Base-by-base conservation (phyloP, 768 basidiomycete genomes). In the Russula abietina region DNA sequence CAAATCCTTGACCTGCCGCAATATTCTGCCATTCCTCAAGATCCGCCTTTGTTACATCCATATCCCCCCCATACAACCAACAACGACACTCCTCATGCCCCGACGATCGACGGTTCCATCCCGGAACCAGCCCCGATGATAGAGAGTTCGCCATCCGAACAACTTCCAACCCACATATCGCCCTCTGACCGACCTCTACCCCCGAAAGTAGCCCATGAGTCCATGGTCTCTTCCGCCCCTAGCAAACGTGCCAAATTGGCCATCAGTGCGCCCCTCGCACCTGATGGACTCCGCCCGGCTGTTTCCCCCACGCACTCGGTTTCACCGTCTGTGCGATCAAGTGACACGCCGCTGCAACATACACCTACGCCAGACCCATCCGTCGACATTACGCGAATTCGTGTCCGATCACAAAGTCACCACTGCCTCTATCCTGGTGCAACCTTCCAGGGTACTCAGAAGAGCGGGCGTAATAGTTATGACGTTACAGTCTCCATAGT, bases 401-500 rank as follows among this genome's bases (percentile, higher is more conserved):
- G 89, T 45, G 81, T 90, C 41, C 83, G 86, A 53, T 81, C 87
- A 22, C 84, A 84, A 66, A 82, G 81, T 14, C 87, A 89, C 70
- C 84, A 88, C 67, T 91, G 88, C 72, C 79, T 92, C 11, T 91
- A 94, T 74, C 89, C 95, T 33, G 96, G 96, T 3, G 88, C 92
- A 45, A 80, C 83, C 17, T 98, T 95, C 73, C 80, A 85, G 63
- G 96, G 96, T 3, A 93, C 91, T 0, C 96, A 98, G 76, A 93
- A 93, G 77, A 91, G 88, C 66, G 96, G 95, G 3, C 82, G 93
- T 68, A 95, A 90, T 72, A 90, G 88, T 71, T 98, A 98, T 78
- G 92, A 96, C 65, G 96, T 98, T 46, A 88, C 85, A 70, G 93
- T 98, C 60, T 89, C 88, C 60, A 89, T 98, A 58, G 84, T 93